Evolutionary conservation across 176 grass and related monocot species (phyloP).

Genomic region (Ensete glaucum): DNA sequence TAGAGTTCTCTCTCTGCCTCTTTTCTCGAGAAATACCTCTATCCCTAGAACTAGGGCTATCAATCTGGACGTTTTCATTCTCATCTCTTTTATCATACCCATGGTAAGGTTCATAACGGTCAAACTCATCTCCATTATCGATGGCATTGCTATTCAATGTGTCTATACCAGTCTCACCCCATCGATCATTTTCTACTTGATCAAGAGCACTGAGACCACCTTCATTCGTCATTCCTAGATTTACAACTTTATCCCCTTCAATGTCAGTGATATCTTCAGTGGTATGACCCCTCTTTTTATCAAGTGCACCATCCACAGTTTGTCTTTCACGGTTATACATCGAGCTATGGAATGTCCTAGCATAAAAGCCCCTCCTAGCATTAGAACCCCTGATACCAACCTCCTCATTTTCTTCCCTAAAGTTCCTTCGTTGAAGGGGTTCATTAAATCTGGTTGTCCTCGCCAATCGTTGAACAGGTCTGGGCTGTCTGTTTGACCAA

Average conservation of each 20-base stretch:
- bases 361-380: constrained; percentile 13
- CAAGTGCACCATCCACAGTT: constrained; percentile 9
- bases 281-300: constrained; percentile 13
- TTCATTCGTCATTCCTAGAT: constrained; percentile 17
- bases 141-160: background rate
- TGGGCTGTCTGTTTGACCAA: constrained; percentile 56
- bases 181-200: constrained; percentile 49
- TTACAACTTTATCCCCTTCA: constrained; percentile 15
- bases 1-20: constrained; percentile 6
- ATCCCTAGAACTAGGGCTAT: constrained; percentile 15
- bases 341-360: no score
- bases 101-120: constrained; percentile 61
- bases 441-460: constrained; percentile 27
- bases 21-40: constrained; percentile 18
- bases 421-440: constrained; percentile 10
- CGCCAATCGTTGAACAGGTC: constrained; percentile 18
- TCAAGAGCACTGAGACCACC: background rate
- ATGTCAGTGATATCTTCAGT: constrained; percentile 12
- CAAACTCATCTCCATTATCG: constrained; percentile 26
- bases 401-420: constrained; percentile 21
- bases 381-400: constrained; percentile 23
- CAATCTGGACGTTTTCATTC: constrained; percentile 24
- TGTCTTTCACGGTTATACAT: background rate
- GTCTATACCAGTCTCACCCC: constrained; percentile 33
- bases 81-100: constrained; percentile 35